These are phyloP conservation scores for Syzygium syzygioides DNA, from an alignment of 441 rosid species.

Conservation along the genomic window DNA sequence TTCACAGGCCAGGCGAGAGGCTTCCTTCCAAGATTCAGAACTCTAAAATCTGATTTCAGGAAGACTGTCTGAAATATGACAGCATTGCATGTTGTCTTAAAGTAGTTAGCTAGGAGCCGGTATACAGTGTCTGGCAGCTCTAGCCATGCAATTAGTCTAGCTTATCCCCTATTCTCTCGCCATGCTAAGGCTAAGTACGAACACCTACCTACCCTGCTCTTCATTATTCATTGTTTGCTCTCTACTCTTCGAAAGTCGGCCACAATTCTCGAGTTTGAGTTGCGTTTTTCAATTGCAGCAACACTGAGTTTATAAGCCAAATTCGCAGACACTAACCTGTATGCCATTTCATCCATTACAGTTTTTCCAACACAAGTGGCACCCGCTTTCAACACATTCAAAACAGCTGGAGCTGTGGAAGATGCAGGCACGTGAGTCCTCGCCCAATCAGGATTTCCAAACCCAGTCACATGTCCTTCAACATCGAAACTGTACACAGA, in stretches of 20 bases:
- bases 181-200: background rate
- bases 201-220: background rate
- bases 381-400: constrained; percentile 58
- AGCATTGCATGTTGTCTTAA: background rate
- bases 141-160: background rate
- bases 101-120: background rate
- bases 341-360: constrained; percentile 98
- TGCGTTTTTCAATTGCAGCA: background rate
- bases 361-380: constrained; percentile 77
- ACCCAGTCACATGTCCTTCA: constrained; percentile 76
- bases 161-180: background rate
- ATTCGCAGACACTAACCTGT: constrained; percentile 34
- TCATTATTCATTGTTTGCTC: background rate
- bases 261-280: background rate
- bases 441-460: constrained; percentile 96
- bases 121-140: background rate
- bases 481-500: constrained; percentile 62
- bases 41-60: background rate
- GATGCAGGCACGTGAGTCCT: constrained; percentile 69
- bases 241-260: background rate
- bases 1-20: background rate
- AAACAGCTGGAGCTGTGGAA: constrained; percentile 64
- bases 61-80: background rate
- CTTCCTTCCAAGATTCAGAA: background rate
- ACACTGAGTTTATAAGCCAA: background rate